Percentiles rank a stretch among this genome's conserved stretches.
phyloP scores from a whole-genome alignment of 164 flowering plant species.

The Cinnamomum chago region DNA sequence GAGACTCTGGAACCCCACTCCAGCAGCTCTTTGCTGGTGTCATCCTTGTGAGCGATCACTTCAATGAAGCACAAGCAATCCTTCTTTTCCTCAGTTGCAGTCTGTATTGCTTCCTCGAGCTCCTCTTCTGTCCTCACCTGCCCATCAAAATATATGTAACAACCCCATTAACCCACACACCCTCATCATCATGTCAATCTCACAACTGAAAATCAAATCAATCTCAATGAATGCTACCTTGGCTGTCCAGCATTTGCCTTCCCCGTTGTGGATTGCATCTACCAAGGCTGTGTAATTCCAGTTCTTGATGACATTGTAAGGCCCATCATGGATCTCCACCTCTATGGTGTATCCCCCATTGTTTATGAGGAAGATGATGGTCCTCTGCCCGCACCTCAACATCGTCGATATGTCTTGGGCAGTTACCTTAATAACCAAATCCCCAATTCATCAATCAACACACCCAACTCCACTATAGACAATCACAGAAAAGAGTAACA shows the following conservation, averaged over 20 bases:
- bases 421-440: constrained; percentile 43
- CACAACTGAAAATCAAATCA: too few species aligned
- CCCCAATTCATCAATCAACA: background rate
- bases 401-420: constrained; percentile 82
- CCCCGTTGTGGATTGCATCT: constrained; percentile 44
- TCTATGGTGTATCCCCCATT: constrained; percentile 78
- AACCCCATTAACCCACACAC: background rate
- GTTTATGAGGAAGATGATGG: constrained; percentile 74
- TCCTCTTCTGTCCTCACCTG: constrained; percentile 43
- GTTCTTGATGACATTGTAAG: constrained; percentile 51
- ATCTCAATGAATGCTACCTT: constrained; percentile 19
- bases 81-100: constrained; percentile 51
- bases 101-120: constrained; percentile 58
- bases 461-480: background rate
- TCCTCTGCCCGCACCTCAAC: constrained; percentile 62
- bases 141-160: background rate
- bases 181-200: too few species aligned
- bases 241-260: constrained; percentile 45
- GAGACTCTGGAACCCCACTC: constrained; percentile 84
- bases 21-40: constrained; percentile 82
- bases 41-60: constrained; percentile 78
- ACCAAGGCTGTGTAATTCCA: constrained; percentile 47
- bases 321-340: constrained; percentile 31
- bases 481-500: background rate
- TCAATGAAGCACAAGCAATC: constrained; percentile 78